Percentiles rank a stretch among this genome's conserved stretches.
Conservation (phyloP, 2,329 filamentous ascomycete species). For the Scytalidium lignicola region DNA sequence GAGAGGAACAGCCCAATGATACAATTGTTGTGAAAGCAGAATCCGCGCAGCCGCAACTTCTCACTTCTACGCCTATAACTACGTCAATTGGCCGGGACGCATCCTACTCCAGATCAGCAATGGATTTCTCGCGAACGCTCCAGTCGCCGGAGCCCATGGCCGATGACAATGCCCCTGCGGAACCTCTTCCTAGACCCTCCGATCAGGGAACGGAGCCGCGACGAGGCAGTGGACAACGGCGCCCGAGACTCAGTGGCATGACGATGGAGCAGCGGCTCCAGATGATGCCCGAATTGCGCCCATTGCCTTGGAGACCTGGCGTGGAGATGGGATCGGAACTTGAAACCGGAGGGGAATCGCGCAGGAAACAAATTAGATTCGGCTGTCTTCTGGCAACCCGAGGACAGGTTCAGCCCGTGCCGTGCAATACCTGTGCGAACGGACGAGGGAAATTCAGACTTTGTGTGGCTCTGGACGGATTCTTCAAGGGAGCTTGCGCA, state of each 20-base stretch:
- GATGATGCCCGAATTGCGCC: slow-evolving; percentile 23
- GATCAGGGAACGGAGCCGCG: slow-evolving; percentile 5
- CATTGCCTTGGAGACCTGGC: slow-evolving; percentile 25
- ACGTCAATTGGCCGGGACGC: neutral
- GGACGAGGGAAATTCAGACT: slow-evolving; percentile 26
- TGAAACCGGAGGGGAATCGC: slow-evolving; percentile 26
- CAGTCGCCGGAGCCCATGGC: neutral
- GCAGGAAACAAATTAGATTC: slow-evolving; percentile 28
- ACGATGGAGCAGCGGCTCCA: slow-evolving; percentile 27
- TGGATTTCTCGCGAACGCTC: neutral
- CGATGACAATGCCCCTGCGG: neutral
- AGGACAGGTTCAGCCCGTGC: slow-evolving; percentile 19
- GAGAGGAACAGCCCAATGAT: neutral
- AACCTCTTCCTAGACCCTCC: slow-evolving; percentile 3
- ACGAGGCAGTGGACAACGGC: slow-evolving; percentile 8
- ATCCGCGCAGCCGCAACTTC: slow-evolving; percentile 13
- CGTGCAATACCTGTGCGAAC: slow-evolving; percentile 25
- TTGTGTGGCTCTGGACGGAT: slow-evolving; percentile 27
- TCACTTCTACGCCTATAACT: neutral
- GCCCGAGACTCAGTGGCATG: slow-evolving; percentile 2
- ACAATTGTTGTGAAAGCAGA: neutral
- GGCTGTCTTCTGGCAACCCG: slow-evolving; percentile 26
- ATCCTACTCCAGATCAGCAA: neutral
- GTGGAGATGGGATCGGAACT: slow-evolving; percentile 25
- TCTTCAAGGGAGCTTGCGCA: slow-evolving; percentile 29